A percentile compares a stretch with the other conserved stretches of the same genome.
Evolutionary conservation across 768 basidiomycete species (phyloP).

Genomic region (Mycena olivaceomarginata): DNA sequence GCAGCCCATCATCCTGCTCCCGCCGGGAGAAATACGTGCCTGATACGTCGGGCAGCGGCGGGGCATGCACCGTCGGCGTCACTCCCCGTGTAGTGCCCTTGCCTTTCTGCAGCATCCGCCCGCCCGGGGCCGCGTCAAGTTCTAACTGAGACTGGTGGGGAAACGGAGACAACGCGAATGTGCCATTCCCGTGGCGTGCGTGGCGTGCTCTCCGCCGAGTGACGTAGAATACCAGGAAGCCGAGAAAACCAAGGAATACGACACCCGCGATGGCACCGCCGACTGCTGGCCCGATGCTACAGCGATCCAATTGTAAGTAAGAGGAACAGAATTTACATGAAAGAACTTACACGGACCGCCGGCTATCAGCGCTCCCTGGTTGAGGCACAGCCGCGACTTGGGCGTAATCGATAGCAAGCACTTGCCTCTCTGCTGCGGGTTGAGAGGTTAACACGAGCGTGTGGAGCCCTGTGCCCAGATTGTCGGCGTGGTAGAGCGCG

Average conservation of each 20-base stretch:
- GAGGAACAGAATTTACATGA: background rate
- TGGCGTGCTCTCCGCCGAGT: constrained; percentile 23
- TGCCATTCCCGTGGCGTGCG: background rate
- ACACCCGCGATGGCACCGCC: constrained; percentile 36
- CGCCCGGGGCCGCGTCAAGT: constrained; percentile 28
- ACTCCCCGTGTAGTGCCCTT: constrained; percentile 28
- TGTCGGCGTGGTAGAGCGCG: background rate
- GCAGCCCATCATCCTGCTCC: constrained; percentile 38
- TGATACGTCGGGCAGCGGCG: constrained; percentile 18
- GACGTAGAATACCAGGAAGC: constrained; percentile 20
- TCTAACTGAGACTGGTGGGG: background rate
- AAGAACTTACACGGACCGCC: constrained; percentile 21
- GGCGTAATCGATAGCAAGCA: background rate
- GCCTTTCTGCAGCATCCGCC: background rate
- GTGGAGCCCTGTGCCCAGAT: background rate
- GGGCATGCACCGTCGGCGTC: constrained; percentile 38
- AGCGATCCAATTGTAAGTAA: background rate
- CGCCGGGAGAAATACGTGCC: constrained; percentile 40
- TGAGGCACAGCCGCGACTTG: background rate
- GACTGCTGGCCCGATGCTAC: constrained; percentile 31
- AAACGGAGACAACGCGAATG: too few species aligned
- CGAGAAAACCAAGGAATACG: constrained; percentile 13
- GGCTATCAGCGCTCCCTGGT: background rate
- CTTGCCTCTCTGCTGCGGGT: background rate
- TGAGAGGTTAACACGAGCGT: background rate